A percentile compares a stretch with the other conserved stretches of the same genome.
Conservation (phyloP, 2,329 filamentous ascomycete genomes). For the Penicillium expansum region DNA sequence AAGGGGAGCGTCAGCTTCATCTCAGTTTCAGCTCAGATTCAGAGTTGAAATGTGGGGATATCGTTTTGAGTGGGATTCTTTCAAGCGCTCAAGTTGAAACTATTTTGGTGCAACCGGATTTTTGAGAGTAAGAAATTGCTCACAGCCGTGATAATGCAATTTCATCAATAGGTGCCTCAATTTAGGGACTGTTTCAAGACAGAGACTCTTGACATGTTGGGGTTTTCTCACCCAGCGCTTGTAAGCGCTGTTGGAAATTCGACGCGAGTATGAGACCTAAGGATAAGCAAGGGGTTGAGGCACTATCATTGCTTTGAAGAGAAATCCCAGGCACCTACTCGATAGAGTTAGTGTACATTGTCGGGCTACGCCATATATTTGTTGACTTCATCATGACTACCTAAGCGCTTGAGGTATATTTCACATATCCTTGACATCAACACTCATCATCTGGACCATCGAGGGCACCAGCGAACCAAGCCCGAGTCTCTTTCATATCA, state of each 20-base stretch:
- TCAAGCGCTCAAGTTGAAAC: too few species aligned
- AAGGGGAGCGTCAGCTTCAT: neutral
- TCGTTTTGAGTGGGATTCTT: too few species aligned
- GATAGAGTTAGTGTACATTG: neutral
- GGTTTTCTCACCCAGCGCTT: neutral
- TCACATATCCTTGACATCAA: constrained; percentile 9
- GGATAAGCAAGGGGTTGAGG: neutral
- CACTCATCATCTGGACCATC: neutral
- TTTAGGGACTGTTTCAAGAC: neutral
- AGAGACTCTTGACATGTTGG: neutral
- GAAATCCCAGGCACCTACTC: neutral
- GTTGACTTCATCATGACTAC: neutral
- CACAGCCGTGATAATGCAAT: neutral
- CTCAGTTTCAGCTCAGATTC: too few species aligned
- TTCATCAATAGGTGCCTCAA: neutral
- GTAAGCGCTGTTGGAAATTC: neutral
- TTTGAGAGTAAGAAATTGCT: neutral
- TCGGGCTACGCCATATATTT: neutral
- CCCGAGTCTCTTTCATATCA: constrained; percentile 5
- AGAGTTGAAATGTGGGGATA: too few species aligned
- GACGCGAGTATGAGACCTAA: neutral
- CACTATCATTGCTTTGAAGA: neutral
- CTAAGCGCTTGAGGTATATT: neutral
- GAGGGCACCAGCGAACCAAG: neutral
- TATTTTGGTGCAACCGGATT: neutral